These are phyloP conservation scores for Penicillium thymicola DNA, from an alignment of 2,329 filamentous ascomycete species.

Conservation along the genomic window DNA sequence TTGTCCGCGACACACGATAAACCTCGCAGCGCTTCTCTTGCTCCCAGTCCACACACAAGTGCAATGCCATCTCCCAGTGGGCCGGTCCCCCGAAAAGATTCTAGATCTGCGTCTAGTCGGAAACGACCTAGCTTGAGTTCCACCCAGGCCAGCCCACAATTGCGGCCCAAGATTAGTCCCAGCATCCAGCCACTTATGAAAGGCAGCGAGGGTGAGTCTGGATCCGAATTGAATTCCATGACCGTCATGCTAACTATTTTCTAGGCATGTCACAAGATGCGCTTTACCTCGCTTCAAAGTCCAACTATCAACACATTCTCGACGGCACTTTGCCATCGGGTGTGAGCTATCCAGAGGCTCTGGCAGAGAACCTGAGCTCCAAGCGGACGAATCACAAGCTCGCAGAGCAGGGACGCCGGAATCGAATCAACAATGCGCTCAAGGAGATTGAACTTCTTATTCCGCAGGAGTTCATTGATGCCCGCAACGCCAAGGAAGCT, in stretches of 20 bases:
- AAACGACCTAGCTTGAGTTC: constrained; percentile 70
- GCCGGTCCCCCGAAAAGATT: constrained; percentile 40
- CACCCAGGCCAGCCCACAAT: constrained; percentile 76
- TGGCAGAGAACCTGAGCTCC: constrained; percentile 90
- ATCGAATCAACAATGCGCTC: constrained; percentile 90
- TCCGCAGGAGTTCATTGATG: constrained; percentile 54
- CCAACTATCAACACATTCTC: constrained; percentile 95
- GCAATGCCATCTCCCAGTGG: constrained; percentile 52
- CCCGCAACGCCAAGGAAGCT: constrained; percentile 39
- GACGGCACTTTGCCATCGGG: constrained; percentile 90
- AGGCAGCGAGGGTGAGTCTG: constrained; percentile 57
- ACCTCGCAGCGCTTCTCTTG: constrained; percentile 35
- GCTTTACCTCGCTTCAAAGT: constrained; percentile 86
- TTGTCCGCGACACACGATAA: constrained; percentile 35
- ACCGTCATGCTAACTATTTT: constrained; percentile 3
- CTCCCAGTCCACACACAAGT: constrained; percentile 54
- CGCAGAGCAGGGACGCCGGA: constrained; percentile 90
- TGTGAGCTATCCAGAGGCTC: constrained; percentile 81
- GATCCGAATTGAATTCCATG: constrained; percentile 5
- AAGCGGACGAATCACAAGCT: constrained; percentile 98
- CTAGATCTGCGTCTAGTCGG: constrained; percentile 48
- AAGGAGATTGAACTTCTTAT: constrained; percentile 86
- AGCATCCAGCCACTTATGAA: constrained; percentile 90
- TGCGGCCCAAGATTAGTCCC: constrained; percentile 86
- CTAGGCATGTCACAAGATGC: constrained; percentile 55